These are phyloP conservation scores for Davidsoniella eucalypti DNA, from an alignment of 2,329 filamentous ascomycete genomes.

Conservation along the genomic window DNA sequence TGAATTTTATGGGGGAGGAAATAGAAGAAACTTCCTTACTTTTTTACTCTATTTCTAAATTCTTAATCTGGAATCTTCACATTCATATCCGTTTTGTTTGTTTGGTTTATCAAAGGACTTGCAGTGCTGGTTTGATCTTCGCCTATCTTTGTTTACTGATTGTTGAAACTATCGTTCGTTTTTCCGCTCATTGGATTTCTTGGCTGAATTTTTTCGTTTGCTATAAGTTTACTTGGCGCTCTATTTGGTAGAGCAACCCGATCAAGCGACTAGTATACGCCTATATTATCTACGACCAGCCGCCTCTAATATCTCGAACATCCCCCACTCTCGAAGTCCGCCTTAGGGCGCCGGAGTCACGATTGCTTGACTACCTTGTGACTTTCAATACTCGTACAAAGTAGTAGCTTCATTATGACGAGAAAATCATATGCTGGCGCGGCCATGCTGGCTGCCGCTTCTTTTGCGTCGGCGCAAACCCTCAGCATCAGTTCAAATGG, in stretches of 20 bases:
- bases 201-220: too few species aligned
- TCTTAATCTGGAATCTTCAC: not conserved
- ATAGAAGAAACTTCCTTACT: not conserved
- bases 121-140: not conserved
- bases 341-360: not conserved
- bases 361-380: not conserved
- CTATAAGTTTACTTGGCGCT: too few species aligned
- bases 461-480: not conserved
- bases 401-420: not conserved
- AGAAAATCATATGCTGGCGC: not conserved
- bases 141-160: not conserved
- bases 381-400: not conserved
- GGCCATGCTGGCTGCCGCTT: not conserved
- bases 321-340: not conserved
- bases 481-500: constrained; percentile 6
- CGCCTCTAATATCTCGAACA: not conserved
- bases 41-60: not conserved
- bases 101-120: not conserved
- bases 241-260: too few species aligned
- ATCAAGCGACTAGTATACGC: too few species aligned
- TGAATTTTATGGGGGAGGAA: too few species aligned
- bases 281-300: not conserved
- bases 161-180: too few species aligned
- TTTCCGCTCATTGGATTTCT: too few species aligned
- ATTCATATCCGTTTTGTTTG: not conserved